Base-by-base conservation (phyloP, 805 yeast species). In the Cyberlindnera euphorbiae region DNA sequence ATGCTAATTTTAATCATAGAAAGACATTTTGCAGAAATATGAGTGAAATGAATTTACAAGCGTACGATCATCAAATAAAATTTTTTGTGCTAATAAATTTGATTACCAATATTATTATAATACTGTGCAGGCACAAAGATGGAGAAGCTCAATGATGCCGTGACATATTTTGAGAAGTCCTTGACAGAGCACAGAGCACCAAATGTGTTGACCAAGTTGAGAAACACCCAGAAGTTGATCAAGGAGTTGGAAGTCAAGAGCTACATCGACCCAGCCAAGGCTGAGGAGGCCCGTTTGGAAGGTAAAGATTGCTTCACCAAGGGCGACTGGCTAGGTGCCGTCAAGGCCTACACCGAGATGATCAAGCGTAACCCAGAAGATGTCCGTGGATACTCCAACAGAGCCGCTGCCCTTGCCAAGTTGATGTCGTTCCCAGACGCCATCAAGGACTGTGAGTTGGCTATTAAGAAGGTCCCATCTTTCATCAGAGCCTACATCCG, bases 361-460 rank as follows among this genome's bases (percentile, higher is more conserved):
- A 71, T 90, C 53, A 86, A 88, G 66, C 83, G 99, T 61, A 88
- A 89, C n/a, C 99, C 99, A 39, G 78, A 78, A 38, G 97, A 93
- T 63, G 94, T 95, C 17, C 79, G 96, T 63, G 97, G 97, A 39
- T 93, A 88, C 64, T 88, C 95, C 24, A 93, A 93, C 69, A 83
- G 99, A 66, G 98, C 99, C 35, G 98, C 98, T 27, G 96, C 96
- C 2, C 74, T 83, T 58, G 81, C 95, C 31, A 93, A 93, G 64
- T 75, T 93, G 50, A 77, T 90, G 84, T 86, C 96, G 10, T 93
- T 90, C 83, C 97, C 97, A 14, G 97, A 90, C 50, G 97, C 95
- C 13, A 81, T 93, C 40, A 73, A 75, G 52, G 99, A 93, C 65
- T 88, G 97, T 69, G 85, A 90, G 55, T 60, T 66, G 40, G 99